These are phyloP conservation scores for Lomentospora prolificans DNA, from an alignment of 2,329 filamentous ascomycete genomes.

Conservation along the genomic window DNA sequence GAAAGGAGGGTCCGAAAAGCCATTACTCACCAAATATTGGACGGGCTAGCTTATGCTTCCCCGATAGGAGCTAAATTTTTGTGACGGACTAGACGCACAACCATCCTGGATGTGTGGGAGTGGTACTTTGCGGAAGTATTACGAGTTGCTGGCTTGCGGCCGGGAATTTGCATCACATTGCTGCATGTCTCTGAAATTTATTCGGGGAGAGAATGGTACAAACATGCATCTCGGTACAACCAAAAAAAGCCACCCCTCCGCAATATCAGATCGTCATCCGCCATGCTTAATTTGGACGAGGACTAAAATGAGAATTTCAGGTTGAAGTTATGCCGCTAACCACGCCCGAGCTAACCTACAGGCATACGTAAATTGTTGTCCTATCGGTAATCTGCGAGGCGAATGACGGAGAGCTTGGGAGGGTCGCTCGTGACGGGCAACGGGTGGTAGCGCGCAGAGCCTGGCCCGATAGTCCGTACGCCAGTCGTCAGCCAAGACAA, in stretches of 20 bases:
- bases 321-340: background rate
- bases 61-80: background rate
- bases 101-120: no score
- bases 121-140: background rate
- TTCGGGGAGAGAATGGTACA: no score
- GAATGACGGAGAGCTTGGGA: background rate
- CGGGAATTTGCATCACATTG: no score
- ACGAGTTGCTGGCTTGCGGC: no score
- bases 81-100: no score
- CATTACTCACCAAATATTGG: background rate
- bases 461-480: background rate
- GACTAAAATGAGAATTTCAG: conserved; percentile 1
- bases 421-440: background rate
- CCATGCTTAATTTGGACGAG: background rate
- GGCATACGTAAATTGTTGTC: background rate
- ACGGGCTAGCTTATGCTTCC: background rate
- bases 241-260: background rate
- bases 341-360: background rate
- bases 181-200: no score
- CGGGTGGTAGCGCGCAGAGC: background rate
- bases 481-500: no score
- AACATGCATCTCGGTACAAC: no score
- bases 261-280: conserved; percentile 1
- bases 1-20: background rate
- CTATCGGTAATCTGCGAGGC: background rate